Evolutionary conservation across 495 filamentous ascomycete species (phyloP).

Genomic region (Collariella sp.): DNA sequence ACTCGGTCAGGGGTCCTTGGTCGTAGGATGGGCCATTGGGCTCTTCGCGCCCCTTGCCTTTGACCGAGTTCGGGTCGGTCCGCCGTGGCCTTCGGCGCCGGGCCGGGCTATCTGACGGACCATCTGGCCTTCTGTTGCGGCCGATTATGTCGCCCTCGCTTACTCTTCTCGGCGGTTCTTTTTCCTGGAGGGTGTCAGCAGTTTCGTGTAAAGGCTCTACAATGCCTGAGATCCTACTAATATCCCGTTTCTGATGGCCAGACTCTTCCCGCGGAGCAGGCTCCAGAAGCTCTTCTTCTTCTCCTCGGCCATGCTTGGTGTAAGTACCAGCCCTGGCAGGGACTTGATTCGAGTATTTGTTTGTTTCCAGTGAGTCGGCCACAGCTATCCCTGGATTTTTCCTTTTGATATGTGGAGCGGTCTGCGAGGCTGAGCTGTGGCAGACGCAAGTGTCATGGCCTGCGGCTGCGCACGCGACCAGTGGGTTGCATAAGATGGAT

Average conservation of each 20-base stretch:
- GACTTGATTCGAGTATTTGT: background rate
- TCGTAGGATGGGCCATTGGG: conserved; percentile 27
- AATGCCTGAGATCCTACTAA: conserved; percentile 1
- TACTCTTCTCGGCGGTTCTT: conserved; percentile 7
- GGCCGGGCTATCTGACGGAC: background rate
- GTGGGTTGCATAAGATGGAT: background rate
- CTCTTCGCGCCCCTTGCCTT: conserved; percentile 38
- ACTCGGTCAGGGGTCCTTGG: conserved; percentile 34
- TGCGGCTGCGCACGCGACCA: conserved; percentile 1
- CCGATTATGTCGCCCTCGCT: conserved; percentile 10
- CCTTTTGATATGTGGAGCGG: background rate
- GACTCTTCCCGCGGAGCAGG: conserved; percentile 15
- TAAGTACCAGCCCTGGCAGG: background rate
- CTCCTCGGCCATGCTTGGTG: conserved; percentile 1
- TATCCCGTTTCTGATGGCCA: conserved; percentile 9
- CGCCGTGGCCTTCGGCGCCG: conserved; percentile 35
- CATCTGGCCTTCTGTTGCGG: conserved; percentile 6
- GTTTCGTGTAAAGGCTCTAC: background rate
- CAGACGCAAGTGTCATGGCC: conserved; percentile 1
- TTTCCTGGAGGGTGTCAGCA: conserved; percentile 11
- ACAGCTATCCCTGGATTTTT: conserved; percentile 4
- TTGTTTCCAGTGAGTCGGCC: background rate
- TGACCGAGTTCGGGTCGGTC: conserved; percentile 29
- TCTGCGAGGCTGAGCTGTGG: conserved; percentile 3
- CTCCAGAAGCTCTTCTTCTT: conserved; percentile 18